A percentile compares a stretch with the other conserved stretches of the same genome.
phyloP scores from a whole-genome alignment of 192 early-diverging fungal species.

The Gonapodya sp. region DNA sequence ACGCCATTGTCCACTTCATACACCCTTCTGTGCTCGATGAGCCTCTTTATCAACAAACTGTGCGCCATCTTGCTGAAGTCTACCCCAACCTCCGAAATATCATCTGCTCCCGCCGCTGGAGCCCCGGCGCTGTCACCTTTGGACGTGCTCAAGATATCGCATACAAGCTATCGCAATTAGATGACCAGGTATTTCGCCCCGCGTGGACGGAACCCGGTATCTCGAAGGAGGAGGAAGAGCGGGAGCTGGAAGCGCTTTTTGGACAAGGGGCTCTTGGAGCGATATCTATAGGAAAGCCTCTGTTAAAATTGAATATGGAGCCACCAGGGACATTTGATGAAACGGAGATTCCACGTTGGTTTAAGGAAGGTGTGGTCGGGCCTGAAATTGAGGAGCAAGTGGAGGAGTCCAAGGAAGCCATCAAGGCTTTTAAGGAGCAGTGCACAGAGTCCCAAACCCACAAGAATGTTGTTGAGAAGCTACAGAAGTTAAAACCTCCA shows the following conservation, averaged over 20 bases:
- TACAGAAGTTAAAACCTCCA: not conserved
- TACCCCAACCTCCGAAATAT: not conserved
- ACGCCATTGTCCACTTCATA: not conserved
- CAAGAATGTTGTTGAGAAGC: not conserved
- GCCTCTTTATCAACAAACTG: not conserved
- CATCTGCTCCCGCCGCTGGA: not conserved
- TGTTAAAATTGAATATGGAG: not conserved
- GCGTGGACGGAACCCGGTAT: not conserved
- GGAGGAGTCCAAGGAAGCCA: not conserved
- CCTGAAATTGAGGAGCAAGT: not conserved
- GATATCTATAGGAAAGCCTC: not conserved
- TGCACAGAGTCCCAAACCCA: slow-evolving; percentile 18
- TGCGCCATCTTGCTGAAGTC: not conserved
- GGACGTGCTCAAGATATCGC: slow-evolving; percentile 1
- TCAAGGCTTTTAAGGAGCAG: not conserved
- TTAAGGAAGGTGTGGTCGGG: not conserved
- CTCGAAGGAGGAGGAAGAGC: not conserved
- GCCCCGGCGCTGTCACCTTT: not conserved
- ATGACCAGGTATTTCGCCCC: not conserved
- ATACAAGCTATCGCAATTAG: not conserved
- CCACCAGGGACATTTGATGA: not conserved
- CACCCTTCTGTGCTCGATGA: not conserved
- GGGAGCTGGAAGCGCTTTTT: not conserved
- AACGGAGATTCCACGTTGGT: not conserved
- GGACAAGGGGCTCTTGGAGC: not conserved